Conservation (phyloP, 768 basidiomycete genomes). For the Xerocomus potaroensis region DNA sequence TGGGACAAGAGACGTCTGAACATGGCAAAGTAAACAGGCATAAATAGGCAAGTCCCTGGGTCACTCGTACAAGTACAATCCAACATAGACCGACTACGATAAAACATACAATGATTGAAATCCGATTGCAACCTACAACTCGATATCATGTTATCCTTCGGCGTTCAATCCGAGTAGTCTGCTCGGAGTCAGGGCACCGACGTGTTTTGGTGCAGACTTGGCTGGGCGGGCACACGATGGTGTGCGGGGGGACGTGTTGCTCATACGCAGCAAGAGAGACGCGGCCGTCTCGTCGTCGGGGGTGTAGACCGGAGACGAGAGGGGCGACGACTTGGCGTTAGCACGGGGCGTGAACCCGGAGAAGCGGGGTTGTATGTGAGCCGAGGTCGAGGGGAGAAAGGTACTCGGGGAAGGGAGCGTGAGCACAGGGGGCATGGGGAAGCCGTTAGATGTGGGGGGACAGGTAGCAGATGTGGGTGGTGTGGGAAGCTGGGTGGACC, state of each 20-base stretch:
- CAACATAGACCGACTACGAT: too few species aligned
- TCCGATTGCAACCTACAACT: too few species aligned
- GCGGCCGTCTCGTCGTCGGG: constrained; percentile 71
- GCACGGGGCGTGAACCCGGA: constrained; percentile 19
- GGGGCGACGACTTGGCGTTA: constrained; percentile 19
- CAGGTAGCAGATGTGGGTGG: constrained; percentile 56
- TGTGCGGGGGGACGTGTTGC: constrained; percentile 26
- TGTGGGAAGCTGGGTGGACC: constrained; percentile 49
- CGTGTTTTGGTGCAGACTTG: neutral
- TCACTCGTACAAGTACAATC: neutral
- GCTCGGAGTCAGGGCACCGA: constrained; percentile 24
- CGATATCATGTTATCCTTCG: constrained; percentile 6
- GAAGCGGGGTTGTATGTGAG: constrained; percentile 20
- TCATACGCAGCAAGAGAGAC: constrained; percentile 61
- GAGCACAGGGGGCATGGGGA: constrained; percentile 38
- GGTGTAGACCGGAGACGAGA: constrained; percentile 24
- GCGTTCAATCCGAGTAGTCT: constrained; percentile 20
- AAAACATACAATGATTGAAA: too few species aligned
- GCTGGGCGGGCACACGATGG: neutral
- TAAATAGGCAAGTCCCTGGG: neutral
- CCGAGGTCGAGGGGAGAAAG: constrained; percentile 6
- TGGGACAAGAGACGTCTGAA: constrained; percentile 22
- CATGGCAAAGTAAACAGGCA: constrained; percentile 15
- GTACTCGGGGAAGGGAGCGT: constrained; percentile 36
- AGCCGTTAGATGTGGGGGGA: constrained; percentile 33